A percentile compares a stretch with the other conserved stretches of the same genome.
phyloP scores from a whole-genome alignment of 495 filamentous ascomycete species.

The Aspergillus bridgeri region DNA sequence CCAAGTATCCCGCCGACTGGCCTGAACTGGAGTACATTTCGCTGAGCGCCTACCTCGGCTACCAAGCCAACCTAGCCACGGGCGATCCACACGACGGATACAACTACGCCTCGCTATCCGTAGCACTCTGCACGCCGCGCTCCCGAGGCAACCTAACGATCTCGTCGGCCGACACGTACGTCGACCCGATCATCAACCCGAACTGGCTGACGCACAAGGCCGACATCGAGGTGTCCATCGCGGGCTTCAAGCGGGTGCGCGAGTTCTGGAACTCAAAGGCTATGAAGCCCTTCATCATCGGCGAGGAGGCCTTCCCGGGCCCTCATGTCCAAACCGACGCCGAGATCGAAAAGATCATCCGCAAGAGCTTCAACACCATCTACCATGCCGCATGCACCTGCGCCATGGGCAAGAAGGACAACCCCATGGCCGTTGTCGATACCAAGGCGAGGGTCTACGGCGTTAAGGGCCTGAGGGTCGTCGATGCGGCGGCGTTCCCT shows the following conservation, averaged over 20 bases:
- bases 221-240: conserved; percentile 41
- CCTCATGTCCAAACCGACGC: conserved; percentile 33
- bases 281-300: conserved; percentile 5
- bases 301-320: conserved; percentile 39
- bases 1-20: conserved; percentile 46
- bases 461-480: conserved; percentile 45
- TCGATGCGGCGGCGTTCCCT: conserved; percentile 53
- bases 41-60: conserved; percentile 25
- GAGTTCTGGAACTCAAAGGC: conserved; percentile 13
- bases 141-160: conserved; percentile 54
- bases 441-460: conserved; percentile 37
- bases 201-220: conserved; percentile 37
- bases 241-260: conserved; percentile 38
- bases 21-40: conserved; percentile 52
- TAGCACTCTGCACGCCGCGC: conserved; percentile 39
- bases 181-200: conserved; percentile 46
- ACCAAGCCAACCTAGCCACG: conserved; percentile 27
- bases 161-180: conserved; percentile 24
- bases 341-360: conserved; percentile 40
- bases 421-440: conserved; percentile 43
- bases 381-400: conserved; percentile 47
- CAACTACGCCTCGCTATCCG: conserved; percentile 42
- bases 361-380: conserved; percentile 30
- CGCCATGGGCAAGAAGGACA: conserved; percentile 38
- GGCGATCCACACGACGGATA: conserved; percentile 28